phyloP scores from a whole-genome alignment of 164 flowering plant genomes.

The Tinospora cordifolia region DNA sequence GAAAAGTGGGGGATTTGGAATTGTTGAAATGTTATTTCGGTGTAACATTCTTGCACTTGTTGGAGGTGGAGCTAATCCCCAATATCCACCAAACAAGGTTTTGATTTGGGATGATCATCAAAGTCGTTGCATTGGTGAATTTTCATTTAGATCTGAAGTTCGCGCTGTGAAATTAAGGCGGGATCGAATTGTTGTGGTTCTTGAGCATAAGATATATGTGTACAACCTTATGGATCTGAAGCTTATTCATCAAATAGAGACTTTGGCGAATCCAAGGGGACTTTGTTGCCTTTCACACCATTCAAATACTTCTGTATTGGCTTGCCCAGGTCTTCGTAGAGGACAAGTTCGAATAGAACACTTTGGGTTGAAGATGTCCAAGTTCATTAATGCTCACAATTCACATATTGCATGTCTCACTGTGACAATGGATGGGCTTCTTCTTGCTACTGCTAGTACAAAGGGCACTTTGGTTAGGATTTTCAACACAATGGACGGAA shows the following conservation, averaged over 20 bases:
- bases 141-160: conserved; percentile 50
- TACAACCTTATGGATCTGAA: conserved; percentile 42
- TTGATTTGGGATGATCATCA: conserved; percentile 65
- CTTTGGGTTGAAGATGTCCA: conserved; percentile 46
- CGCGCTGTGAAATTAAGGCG: conserved; percentile 48
- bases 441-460: conserved; percentile 58
- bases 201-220: conserved; percentile 51
- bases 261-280: conserved; percentile 44
- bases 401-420: conserved; percentile 40
- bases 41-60: conserved; percentile 54
- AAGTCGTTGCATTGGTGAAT: conserved; percentile 46
- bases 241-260: conserved; percentile 50
- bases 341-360: conserved; percentile 52
- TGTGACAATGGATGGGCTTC: conserved; percentile 52
- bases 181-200: conserved; percentile 46
- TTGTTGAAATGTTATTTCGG: conserved; percentile 48
- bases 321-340: conserved; percentile 44
- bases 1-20: conserved; percentile 48
- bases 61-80: conserved; percentile 40
- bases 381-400: conserved; percentile 44
- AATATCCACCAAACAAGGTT: conserved; percentile 46
- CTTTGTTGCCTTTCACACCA: conserved; percentile 54
- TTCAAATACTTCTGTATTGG: conserved; percentile 43
- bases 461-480: conserved; percentile 53
- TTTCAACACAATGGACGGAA: conserved; percentile 58